Evolutionary conservation across 306 rosid species (phyloP), one percentile per base, ranked within the genome.

Genomic region (Biancaea sappan): DNA sequence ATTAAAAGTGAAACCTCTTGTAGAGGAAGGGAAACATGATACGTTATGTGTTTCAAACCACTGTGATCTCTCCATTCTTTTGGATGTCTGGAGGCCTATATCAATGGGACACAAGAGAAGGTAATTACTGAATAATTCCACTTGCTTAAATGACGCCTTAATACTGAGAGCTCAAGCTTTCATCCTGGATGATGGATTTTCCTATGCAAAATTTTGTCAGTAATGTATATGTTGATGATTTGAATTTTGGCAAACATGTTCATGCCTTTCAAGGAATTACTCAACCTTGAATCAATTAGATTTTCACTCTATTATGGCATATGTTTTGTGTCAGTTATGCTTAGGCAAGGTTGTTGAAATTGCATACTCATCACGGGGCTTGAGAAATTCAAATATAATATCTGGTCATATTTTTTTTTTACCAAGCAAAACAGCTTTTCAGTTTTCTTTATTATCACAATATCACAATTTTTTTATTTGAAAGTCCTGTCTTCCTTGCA

Each of bases 81-180:
- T 87, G 84, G 92, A 94, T 85, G 96, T 96, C 69, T 89, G 97
- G 98, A 89, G 80, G 80, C 98, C 97, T 69, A 73, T 94, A 76
- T 88, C 93, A 14, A 81, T 91, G 94, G 98, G 97, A 84, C 86
- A 91, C 77, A 91, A 94, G 84, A 88, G 84, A 84, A 89, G 96
- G 98, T 94, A 73, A 61, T 83, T 16, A 21, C 61, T 60, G 40
- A 75, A 47, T 65, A 19, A 54, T 69, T 69, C 57, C 10, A 51
- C 24, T n/a, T 67, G 74, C 13, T 47, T 66, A 47, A 9, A 28
- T 53, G 69, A 60, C 28, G 35, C 53, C 59, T 54, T 9, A 79
- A 71, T 72, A 34, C 32, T 60, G 11, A 71, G 46, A 54, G 37
- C 46, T 46, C 29, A 29, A 48, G 66, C 67, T 71, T 76, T 46